Evolutionary conservation across 2,329 filamentous ascomycete genomes (phyloP), one percentile per base, ranked within the genome.

Genomic region (Hymenoscyphus fructigenus): DNA sequence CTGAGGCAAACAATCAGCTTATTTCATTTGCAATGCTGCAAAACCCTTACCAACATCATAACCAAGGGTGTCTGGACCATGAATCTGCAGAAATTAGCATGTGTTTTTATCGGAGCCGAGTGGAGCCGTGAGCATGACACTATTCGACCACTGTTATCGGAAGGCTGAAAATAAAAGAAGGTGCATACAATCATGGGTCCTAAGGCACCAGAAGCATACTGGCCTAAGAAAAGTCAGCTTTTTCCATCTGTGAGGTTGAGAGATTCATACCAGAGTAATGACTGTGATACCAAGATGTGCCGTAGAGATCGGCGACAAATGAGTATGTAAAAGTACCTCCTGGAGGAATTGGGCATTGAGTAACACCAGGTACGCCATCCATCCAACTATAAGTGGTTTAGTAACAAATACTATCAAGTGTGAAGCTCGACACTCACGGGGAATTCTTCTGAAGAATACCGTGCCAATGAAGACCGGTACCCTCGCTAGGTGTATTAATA

Each of bases 271-370:
- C 55, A 41, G 78, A 78, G 70, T 84, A 84, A 72, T 89, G 87
- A 1, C 82, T 85, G 74, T 89, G 87, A 64, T 88, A 88, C 84
- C 85, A 88, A 2, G 78, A 78, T 0, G 82, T 78, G 3, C 86
- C 83, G 73, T 85, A 75, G 2, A 68, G 65, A 59, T 72, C 68
- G n/a, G 70, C 71, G 26, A 67, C 55, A 65, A 75, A 75, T 3
- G 58, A 64, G 61, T 75, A 75, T 38, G 68, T 72, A 57, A 74
- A 74, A 12, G 50, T 67, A 28, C 65, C 64, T 64, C 70, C 83
- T 0, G 84, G 82, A 0, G 84, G 76, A 63, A 91, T 86, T 2
- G 89, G 88, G 68, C 89, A 92, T 74, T 92, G 88, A 4, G 81
- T 82, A 29, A 85, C 75, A 17, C 81, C 79, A 38, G 77, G 78